Percentiles rank a stretch among this genome's conserved stretches.
phyloP scores from a whole-genome alignment of 1,139 yeast genomes.

The Debaryomyces psychrophilus region DNA sequence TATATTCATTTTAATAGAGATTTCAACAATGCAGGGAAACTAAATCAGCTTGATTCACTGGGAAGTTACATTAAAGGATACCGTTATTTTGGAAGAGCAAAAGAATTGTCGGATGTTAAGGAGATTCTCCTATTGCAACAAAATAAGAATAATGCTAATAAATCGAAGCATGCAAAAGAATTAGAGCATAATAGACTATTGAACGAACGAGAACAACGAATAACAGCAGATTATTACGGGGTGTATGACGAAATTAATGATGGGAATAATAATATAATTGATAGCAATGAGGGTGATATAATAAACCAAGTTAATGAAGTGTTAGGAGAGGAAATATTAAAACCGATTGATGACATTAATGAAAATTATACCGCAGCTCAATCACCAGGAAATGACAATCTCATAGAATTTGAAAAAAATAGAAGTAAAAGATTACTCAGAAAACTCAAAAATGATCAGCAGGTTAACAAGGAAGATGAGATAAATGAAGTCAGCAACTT shows the following conservation, averaged over 20 bases:
- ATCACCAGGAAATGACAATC: conserved; percentile 15
- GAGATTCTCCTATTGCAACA: conserved; percentile 47
- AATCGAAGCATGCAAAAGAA: conserved; percentile 18
- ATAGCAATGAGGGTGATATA: conserved; percentile 14
- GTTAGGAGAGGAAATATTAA: conserved; percentile 17
- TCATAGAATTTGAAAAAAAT: conserved; percentile 26
- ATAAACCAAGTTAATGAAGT: conserved; percentile 19
- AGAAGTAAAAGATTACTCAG: conserved; percentile 13
- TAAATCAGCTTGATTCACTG: conserved; percentile 17
- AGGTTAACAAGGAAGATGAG: conserved; percentile 8
- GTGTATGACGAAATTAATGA: conserved; percentile 33
- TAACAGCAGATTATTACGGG: conserved; percentile 47
- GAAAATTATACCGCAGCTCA: conserved; percentile 9
- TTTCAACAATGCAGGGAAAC: conserved; percentile 29
- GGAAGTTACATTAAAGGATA: conserved; percentile 50
- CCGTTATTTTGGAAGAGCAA: conserved; percentile 82
- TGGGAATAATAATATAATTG: conserved; percentile 8
- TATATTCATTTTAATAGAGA: conserved; percentile 37
- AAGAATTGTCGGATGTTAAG: conserved; percentile 76
- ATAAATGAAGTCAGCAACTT: conserved; percentile 21
- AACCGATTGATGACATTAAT: conserved; percentile 14
- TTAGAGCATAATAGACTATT: conserved; percentile 20
- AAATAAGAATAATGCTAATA: conserved; percentile 18
- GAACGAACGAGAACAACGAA: conserved; percentile 22
- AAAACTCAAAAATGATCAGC: conserved; percentile 14